A percentile compares a stretch with the other conserved stretches of the same genome.
phyloP scores from a whole-genome alignment of 495 filamentous ascomycete genomes.

The Xylaria acuta region DNA sequence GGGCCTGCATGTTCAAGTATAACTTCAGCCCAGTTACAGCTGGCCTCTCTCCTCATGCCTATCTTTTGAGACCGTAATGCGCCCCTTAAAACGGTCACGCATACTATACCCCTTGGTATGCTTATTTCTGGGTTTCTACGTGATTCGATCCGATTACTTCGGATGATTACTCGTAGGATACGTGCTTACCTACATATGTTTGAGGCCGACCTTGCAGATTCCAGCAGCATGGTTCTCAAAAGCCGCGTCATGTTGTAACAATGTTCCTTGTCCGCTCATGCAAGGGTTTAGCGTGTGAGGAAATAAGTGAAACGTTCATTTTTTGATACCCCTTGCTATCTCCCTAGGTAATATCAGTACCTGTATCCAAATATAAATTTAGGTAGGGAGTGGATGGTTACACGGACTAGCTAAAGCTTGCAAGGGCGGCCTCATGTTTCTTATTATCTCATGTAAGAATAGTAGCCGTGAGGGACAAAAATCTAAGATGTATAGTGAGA shows the following conservation, averaged over 20 bases:
- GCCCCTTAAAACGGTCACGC: neutral
- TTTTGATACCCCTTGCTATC: neutral
- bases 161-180: neutral
- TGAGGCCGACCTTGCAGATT: neutral
- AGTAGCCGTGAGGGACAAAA: neutral
- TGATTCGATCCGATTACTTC: neutral
- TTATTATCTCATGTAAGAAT: neutral
- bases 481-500: neutral
- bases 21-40: neutral
- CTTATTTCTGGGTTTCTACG: neutral
- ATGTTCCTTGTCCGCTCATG: conserved; percentile 12
- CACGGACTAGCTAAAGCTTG: neutral
- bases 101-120: neutral
- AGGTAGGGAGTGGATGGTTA: neutral
- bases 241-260: neutral
- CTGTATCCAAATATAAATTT: neutral
- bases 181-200: neutral
- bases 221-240: neutral
- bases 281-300: conserved; percentile 6
- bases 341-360: neutral
- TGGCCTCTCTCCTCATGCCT: neutral
- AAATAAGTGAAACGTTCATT: neutral
- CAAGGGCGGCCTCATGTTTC: neutral
- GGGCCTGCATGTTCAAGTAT: neutral
- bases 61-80: neutral